Evolutionary conservation across 805 yeast genomes (phyloP).

Genomic region (Candida dajiaensis): DNA sequence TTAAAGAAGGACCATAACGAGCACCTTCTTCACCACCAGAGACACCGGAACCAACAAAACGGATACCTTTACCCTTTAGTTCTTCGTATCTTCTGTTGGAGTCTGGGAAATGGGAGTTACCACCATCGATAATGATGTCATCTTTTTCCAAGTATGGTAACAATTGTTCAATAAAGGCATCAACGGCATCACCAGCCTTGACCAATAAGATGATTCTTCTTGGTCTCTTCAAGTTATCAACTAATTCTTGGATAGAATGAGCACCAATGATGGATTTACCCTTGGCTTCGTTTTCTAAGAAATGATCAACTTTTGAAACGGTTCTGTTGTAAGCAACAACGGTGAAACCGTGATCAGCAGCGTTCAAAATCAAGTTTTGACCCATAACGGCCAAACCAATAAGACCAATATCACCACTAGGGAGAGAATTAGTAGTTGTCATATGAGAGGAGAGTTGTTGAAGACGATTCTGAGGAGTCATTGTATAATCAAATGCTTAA

Average conservation of each 20-base stretch:
- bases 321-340: slow-evolving; percentile 99
- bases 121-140: slow-evolving; percentile 98
- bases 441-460: slow-evolving; percentile 2
- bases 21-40: slow-evolving; percentile 99
- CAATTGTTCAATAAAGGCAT: slow-evolving; percentile 80
- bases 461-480: slow-evolving; percentile 9
- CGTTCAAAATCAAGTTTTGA: slow-evolving; percentile 93
- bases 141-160: slow-evolving; percentile 91
- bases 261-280: slow-evolving; percentile 96
- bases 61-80: slow-evolving; percentile 78
- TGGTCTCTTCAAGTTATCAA: slow-evolving; percentile 89
- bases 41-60: slow-evolving; percentile 97
- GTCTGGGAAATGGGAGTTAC: slow-evolving; percentile 99
- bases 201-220: slow-evolving; percentile 91
- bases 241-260: slow-evolving; percentile 82
- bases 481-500: too few relatives aligned
- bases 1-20: slow-evolving; percentile 96
- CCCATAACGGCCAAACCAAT: slow-evolving; percentile 99
- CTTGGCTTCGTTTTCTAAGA: slow-evolving; percentile 92
- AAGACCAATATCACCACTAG: slow-evolving; percentile 92
- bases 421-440: slow-evolving; percentile 14
- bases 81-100: slow-evolving; percentile 94
- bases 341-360: slow-evolving; percentile 98
- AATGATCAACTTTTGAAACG: slow-evolving; percentile 89
- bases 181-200: slow-evolving; percentile 96